Conservation (phyloP, 495 filamentous ascomycete species). For the Mytilinidion resinicola region DNA sequence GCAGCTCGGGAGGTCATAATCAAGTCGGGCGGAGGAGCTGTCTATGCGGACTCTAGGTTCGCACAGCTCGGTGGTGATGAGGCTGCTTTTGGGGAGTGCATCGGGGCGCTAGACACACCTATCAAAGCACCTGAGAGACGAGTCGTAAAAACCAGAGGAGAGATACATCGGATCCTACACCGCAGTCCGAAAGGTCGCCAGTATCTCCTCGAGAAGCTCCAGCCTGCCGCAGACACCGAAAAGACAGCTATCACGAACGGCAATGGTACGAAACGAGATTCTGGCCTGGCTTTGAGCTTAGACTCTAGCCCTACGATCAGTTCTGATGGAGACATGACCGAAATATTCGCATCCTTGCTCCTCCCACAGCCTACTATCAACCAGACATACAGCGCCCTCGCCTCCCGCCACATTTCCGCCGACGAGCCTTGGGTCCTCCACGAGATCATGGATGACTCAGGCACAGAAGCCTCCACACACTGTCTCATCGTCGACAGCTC, state of each 20-base stretch:
- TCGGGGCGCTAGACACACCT: neutral
- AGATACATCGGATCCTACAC: conserved; percentile 1
- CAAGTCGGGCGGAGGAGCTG: neutral
- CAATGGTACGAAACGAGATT: neutral
- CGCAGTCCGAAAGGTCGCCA: neutral
- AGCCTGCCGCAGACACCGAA: neutral
- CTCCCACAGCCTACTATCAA: conserved; percentile 6
- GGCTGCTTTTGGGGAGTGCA: neutral
- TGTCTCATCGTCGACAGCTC: neutral
- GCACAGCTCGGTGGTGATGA: neutral
- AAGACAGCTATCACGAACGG: neutral
- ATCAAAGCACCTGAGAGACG: neutral
- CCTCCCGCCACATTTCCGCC: neutral
- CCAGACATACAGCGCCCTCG: conserved; percentile 3
- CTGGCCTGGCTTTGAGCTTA: neutral
- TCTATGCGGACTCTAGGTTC: neutral
- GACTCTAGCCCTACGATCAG: neutral
- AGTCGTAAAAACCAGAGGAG: neutral
- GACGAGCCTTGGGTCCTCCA: neutral
- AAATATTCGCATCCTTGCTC: neutral
- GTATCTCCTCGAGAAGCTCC: neutral
- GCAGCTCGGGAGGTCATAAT: neutral
- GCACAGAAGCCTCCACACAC: neutral
- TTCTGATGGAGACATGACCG: neutral
- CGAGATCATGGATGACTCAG: neutral